phyloP scores from a whole-genome alignment of 1,284 basidiomycete genomes.

The Fomitopsis pinicola region DNA sequence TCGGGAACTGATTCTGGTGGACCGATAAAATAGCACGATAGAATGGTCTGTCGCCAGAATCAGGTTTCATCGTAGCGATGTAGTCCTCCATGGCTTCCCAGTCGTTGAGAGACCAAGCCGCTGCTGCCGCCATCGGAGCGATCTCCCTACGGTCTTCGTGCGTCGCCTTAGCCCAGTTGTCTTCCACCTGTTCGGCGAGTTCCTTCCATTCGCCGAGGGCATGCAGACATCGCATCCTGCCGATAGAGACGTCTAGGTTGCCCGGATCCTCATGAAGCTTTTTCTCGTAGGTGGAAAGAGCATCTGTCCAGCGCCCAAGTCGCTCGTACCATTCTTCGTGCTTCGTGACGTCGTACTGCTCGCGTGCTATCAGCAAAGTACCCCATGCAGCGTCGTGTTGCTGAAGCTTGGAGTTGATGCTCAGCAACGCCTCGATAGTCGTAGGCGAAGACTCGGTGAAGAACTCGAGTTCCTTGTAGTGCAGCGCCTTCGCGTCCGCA shows the following conservation, averaged over 20 bases:
- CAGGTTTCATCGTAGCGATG: slow-evolving; percentile 89
- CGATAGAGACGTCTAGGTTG: slow-evolving; percentile 73
- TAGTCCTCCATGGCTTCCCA: slow-evolving; percentile 99
- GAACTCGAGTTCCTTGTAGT: slow-evolving; percentile 99
- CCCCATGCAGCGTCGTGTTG: slow-evolving; percentile 98
- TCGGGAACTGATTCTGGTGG: slow-evolving; percentile 93
- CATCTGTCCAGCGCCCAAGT: slow-evolving; percentile 95
- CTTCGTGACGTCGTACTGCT: slow-evolving; percentile 81
- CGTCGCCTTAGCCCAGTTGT: slow-evolving; percentile 83
- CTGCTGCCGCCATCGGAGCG: slow-evolving; percentile 95
- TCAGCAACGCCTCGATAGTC: slow-evolving; percentile 93
- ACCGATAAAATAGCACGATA: slow-evolving; percentile 95
- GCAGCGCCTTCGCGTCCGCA: slow-evolving; percentile 96
- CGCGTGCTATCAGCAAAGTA: slow-evolving; percentile 83
- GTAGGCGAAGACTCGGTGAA: slow-evolving; percentile 86
- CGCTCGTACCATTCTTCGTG: slow-evolving; percentile 99
- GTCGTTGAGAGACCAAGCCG: slow-evolving; percentile 94
- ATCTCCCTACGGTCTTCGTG: slow-evolving; percentile 88
- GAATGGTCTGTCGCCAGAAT: slow-evolving; percentile 94
- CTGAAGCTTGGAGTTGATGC: slow-evolving; percentile 96
- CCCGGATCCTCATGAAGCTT: slow-evolving; percentile 69
- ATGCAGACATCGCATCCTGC: slow-evolving; percentile 94
- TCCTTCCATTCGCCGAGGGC: slow-evolving; percentile 98
- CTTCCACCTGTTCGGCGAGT: slow-evolving; percentile 83
- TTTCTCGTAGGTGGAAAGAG: slow-evolving; percentile 83